These are phyloP conservation scores for Avena insularis DNA, from an alignment of 176 grass and related monocot genomes.

Conservation along the genomic window DNA sequence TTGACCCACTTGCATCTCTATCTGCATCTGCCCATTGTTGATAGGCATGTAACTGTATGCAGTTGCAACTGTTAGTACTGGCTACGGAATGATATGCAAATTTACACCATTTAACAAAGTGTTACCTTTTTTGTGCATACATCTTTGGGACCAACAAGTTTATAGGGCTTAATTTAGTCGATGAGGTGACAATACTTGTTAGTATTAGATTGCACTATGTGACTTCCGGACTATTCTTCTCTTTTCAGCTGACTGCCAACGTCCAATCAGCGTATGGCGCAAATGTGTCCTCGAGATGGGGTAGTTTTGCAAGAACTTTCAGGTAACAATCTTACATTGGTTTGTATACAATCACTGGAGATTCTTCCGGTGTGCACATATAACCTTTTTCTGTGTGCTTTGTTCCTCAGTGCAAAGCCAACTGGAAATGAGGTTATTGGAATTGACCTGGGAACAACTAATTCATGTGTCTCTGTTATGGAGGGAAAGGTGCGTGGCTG, in stretches of 20 bases:
- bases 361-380: not conserved
- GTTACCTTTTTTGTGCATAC: not conserved
- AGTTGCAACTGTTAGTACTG: not conserved
- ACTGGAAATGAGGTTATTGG: constrained; percentile 55
- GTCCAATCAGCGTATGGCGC: constrained; percentile 31
- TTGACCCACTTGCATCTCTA: too few relatives aligned
- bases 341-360: not conserved
- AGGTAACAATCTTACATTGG: constrained; percentile 7
- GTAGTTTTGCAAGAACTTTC: constrained; percentile 44
- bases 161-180: not conserved
- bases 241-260: constrained; percentile 43
- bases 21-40: not conserved
- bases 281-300: constrained; percentile 35
- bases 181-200: not conserved
- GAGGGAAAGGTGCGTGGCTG: constrained; percentile 45
- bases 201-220: not conserved
- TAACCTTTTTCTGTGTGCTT: not conserved
- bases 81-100: not conserved
- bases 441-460: constrained; percentile 62
- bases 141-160: not conserved
- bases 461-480: constrained; percentile 55
- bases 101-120: not conserved
- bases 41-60: not conserved
- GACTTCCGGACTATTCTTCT: not conserved
- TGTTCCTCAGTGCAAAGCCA: constrained; percentile 37